Conservation (phyloP, 495 filamentous ascomycete species). For the Clavariopsis aquatica region DNA sequence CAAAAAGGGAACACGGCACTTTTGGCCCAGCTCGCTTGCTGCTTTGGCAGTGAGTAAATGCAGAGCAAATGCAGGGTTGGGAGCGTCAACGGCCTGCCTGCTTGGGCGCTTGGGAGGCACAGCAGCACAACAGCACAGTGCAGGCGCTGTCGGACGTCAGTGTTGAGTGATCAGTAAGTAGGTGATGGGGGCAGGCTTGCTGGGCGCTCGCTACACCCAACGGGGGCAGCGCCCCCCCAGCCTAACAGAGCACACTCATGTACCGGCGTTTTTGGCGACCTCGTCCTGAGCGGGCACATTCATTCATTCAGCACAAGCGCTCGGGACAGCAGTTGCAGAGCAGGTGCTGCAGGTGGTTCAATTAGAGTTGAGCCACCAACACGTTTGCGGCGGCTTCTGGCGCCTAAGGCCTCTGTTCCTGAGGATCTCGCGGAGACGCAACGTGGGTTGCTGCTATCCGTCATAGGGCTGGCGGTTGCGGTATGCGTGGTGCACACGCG, state of each 20-base stretch:
- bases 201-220: background rate
- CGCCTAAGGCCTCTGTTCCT: background rate
- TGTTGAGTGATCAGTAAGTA: too few species aligned
- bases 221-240: too few species aligned
- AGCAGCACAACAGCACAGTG: too few species aligned
- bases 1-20: constrained; percentile 1
- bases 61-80: background rate
- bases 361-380: constrained; percentile 35
- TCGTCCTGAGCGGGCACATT: constrained; percentile 10
- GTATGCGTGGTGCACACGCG: too few species aligned
- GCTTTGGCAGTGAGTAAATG: background rate
- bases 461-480: constrained; percentile 9
- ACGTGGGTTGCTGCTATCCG: background rate
- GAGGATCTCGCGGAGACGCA: background rate
- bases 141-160: background rate
- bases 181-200: too few species aligned
- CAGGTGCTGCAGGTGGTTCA: constrained; percentile 21
- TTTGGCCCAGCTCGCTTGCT: too few species aligned
- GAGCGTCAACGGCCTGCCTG: background rate
- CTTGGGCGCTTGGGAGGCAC: constrained; percentile 4
- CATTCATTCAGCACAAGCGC: constrained; percentile 22
- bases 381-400: constrained; percentile 8
- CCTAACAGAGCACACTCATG: background rate
- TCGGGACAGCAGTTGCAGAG: background rate
- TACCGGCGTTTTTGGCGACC: background rate